Base-by-base conservation (phyloP, 2,329 filamentous ascomycete species). In the Biscogniauxia marginata region DNA sequence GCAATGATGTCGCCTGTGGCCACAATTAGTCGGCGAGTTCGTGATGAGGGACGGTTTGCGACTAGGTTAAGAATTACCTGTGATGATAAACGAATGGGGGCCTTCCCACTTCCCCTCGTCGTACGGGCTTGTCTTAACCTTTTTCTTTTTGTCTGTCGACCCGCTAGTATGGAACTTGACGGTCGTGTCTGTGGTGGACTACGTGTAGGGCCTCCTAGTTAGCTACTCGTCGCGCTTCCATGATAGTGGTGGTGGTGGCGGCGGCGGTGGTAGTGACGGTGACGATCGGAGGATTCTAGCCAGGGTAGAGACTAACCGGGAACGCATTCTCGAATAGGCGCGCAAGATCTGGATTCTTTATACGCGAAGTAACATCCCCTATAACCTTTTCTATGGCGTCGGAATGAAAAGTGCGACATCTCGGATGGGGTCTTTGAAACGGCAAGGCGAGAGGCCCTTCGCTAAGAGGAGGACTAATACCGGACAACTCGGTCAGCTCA, bases 321-420 rank as follows among this genome's bases (percentile, higher is more conserved):
- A 96, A 98, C 2, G 93, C 87, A 70, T 99, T 99, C 71, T 96
- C 91, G 70, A 99, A 99, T 9, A 99, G 79, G 22, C 93, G 86
- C 3, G 93, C 93, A 11, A 99, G 83, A 66, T 98, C 95, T 16
- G 88, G 88, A 67, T 98, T 88, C 57, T 87, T 81, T 76, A 99
- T 89, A 52, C 85, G 87, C 23, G 84, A 81, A 5, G 88, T 95
- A 63, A 99, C 80, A 64, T 97, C 86, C 24, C 85, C 73, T 60
- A 99, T 97, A 51, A 97, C 89, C 67, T 89, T 82, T 72, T 99
- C 95, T 47, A 98, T 96, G 3, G 88, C 81, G 21, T 89, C 84
- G 0, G 93, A 97, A 54, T 86, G 84, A 74, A 98, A 99, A 0
- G 93, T 97, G 61, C 95, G 90, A 73, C 95, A 99, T 70, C 85